phyloP scores from a whole-genome alignment of 768 basidiomycete genomes.

The Phaeolepiota aurea region DNA sequence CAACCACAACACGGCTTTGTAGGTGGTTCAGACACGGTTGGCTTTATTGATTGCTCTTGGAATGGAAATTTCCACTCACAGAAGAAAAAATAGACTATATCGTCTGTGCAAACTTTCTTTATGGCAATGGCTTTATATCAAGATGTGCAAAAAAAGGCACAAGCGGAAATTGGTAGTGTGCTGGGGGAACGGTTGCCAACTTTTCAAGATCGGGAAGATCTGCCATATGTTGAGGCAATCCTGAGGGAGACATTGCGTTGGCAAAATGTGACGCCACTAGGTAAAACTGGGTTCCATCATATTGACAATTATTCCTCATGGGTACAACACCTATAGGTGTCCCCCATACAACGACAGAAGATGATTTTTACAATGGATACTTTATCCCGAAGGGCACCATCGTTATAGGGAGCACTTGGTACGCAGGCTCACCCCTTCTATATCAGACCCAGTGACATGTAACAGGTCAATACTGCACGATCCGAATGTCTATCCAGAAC shows the following conservation, averaged over 20 bases:
- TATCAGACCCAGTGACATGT: too few relatives aligned
- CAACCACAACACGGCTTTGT: conserved; percentile 6
- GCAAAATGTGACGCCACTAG: conserved; percentile 11
- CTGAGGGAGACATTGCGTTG: conserved; percentile 20
- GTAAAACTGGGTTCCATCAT: conserved; percentile 5
- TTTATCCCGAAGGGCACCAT: conserved; percentile 10
- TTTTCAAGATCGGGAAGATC: conserved; percentile 18
- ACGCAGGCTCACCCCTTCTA: background rate
- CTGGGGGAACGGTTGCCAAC: conserved; percentile 26
- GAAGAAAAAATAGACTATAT: conserved; percentile 15
- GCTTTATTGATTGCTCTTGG: background rate
- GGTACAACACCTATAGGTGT: conserved; percentile 4
- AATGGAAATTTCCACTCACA: background rate
- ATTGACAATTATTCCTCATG: conserved; percentile 2
- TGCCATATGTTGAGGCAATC: conserved; percentile 29
- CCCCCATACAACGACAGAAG: conserved; percentile 8
- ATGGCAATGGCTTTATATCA: conserved; percentile 31
- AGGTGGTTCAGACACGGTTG: conserved; percentile 9
- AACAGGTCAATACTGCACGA: conserved; percentile 22
- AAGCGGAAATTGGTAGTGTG: conserved; percentile 31
- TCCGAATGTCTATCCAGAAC: conserved; percentile 22
- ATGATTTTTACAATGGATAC: conserved; percentile 10
- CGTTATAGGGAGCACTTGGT: background rate
- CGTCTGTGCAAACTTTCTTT: conserved; percentile 22
- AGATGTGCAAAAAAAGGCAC: conserved; percentile 25